These are phyloP conservation scores for Sporothrix schenckii DNA, from an alignment of 2,329 filamentous ascomycete species.

Conservation along the genomic window DNA sequence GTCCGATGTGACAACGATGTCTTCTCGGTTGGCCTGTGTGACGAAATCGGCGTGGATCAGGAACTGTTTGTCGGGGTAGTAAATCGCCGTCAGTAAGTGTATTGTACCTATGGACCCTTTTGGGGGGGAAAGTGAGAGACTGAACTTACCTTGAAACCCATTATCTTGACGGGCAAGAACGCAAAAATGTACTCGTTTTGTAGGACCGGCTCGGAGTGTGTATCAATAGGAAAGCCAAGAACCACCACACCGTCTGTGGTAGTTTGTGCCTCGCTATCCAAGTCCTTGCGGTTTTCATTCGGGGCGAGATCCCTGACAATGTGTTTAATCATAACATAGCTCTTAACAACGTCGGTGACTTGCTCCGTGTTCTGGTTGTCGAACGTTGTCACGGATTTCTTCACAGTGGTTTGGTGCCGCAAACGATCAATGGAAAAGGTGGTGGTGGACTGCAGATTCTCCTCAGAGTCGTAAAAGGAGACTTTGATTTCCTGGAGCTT, in stretches of 20 bases:
- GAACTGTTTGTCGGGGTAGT: constrained; percentile 43
- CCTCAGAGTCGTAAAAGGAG: constrained; percentile 38
- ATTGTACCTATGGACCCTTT: background rate
- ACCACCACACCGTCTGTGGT: constrained; percentile 44
- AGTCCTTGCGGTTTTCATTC: constrained; percentile 45
- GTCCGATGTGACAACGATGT: constrained; percentile 45
- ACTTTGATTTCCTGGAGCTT: constrained; percentile 46
- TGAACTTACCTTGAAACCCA: constrained; percentile 45
- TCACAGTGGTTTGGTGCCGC: background rate
- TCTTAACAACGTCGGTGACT: constrained; percentile 27
- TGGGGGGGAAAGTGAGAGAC: background rate
- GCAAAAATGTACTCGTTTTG: constrained; percentile 50
- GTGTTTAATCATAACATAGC: constrained; percentile 42
- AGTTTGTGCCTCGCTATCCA: constrained; percentile 36
- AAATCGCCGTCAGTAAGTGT: background rate
- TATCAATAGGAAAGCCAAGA: constrained; percentile 51
- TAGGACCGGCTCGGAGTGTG: constrained; percentile 42
- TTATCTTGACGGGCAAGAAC: constrained; percentile 49
- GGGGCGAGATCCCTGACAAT: constrained; percentile 40
- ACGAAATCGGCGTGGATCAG: constrained; percentile 57
- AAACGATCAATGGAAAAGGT: constrained; percentile 1
- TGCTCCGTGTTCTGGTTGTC: background rate
- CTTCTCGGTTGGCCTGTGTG: constrained; percentile 50
- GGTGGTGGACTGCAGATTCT: background rate
- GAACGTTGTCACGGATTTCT: background rate